Conservation (phyloP, 2,329 filamentous ascomycete genomes). For the Aspergillus melleus region DNA sequence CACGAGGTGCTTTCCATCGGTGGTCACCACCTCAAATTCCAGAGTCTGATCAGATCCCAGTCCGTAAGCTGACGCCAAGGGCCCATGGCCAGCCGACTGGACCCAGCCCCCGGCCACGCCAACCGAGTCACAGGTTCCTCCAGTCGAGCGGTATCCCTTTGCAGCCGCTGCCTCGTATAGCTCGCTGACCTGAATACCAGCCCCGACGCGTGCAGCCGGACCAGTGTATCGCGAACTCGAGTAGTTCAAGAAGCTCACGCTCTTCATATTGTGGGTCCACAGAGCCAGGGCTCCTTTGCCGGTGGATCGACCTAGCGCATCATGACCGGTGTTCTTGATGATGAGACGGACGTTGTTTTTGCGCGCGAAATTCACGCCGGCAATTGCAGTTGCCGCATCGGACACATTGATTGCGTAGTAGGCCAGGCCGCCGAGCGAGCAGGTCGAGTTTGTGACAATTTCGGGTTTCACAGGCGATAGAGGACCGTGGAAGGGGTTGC, state of each 20-base stretch:
- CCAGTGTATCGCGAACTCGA: slow-evolving; percentile 8
- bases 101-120: slow-evolving; percentile 38
- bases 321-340: slow-evolving; percentile 58
- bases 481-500: neutral
- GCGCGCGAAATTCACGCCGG: neutral
- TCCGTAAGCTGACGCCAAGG: slow-evolving; percentile 43
- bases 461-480: neutral
- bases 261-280: slow-evolving; percentile 46
- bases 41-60: slow-evolving; percentile 1
- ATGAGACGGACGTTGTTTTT: slow-evolving; percentile 24
- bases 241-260: slow-evolving; percentile 22
- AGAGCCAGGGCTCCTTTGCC: slow-evolving; percentile 35
- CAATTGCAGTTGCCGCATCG: neutral
- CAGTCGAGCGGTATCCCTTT: neutral
- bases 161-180: neutral
- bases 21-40: slow-evolving; percentile 43
- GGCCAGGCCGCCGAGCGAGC: neutral
- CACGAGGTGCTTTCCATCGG: slow-evolving; percentile 22
- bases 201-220: slow-evolving; percentile 12
- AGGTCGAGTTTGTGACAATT: neutral
- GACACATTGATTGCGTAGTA: slow-evolving; percentile 1
- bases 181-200: slow-evolving; percentile 15
- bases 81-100: slow-evolving; percentile 45
- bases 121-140: slow-evolving; percentile 1
- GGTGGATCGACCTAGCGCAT: slow-evolving; percentile 29